phyloP scores from a whole-genome alignment of 352 stramenopile genomes.

The Phytophthora megakarya region DNA sequence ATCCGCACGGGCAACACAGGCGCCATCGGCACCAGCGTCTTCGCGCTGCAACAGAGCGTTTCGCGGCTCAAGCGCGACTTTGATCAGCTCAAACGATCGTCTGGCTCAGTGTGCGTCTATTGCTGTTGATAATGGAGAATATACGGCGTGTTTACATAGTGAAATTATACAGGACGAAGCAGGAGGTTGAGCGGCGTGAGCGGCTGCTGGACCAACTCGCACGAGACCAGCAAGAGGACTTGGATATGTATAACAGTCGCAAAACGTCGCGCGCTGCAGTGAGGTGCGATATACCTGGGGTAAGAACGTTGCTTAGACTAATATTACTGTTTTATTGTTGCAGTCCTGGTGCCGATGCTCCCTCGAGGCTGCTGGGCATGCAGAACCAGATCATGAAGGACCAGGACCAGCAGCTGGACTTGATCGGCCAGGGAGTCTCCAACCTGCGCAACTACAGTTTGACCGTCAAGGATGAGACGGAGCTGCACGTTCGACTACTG shows the following conservation, averaged over 20 bases:
- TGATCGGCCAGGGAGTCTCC: slow-evolving; percentile 81
- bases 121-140: too few relatives aligned
- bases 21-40: slow-evolving; percentile 78
- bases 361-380: slow-evolving; percentile 70
- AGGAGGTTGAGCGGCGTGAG: slow-evolving; percentile 76
- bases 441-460: slow-evolving; percentile 88
- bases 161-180: slow-evolving; percentile 50
- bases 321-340: slow-evolving; percentile 7
- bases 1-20: slow-evolving; percentile 67
- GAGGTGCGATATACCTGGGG: slow-evolving; percentile 30
- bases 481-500: slow-evolving; percentile 88
- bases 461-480: slow-evolving; percentile 90
- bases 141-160: background rate
- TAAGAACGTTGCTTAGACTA: slow-evolving; percentile 2
- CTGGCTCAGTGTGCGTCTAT: slow-evolving; percentile 52
- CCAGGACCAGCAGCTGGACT: slow-evolving; percentile 85
- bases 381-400: slow-evolving; percentile 93
- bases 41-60: slow-evolving; percentile 85
- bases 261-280: slow-evolving; percentile 36
- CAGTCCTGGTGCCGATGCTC: slow-evolving; percentile 41
- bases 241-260: slow-evolving; percentile 81
- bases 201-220: slow-evolving; percentile 63
- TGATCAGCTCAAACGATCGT: slow-evolving; percentile 70
- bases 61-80: slow-evolving; percentile 82
- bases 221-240: slow-evolving; percentile 72